Evolutionary conservation across 371 early-diverging fungal genomes (phyloP), one percentile per base, ranked within the genome.

Genomic region (Mortierella sp.): DNA sequence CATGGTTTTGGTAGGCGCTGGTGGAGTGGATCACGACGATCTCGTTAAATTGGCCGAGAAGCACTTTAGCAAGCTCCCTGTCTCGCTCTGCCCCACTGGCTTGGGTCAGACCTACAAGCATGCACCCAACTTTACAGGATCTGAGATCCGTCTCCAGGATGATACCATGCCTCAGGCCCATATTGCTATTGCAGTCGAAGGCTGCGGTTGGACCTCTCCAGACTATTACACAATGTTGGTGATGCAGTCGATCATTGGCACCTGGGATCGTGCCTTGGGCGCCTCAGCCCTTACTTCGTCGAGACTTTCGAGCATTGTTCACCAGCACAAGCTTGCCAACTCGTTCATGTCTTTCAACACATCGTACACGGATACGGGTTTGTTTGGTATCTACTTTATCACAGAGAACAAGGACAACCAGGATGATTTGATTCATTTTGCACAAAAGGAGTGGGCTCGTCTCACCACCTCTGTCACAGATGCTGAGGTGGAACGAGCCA

Each of bases 301-400:
- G 50, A 88, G 93, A 53, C 87, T 99, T 56, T 95, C 97, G 50
- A 89, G 92, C 67, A 85, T 93, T 18, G 87, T 97, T 56, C 81
- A 89, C 82, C 87, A 96, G 84, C 81, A 93, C 84, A 86, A 93
- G 75, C 88, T 99, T 37, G 98, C 97, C 82, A 96, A 97, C 85
- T 95, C 96, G 29, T 98, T 96, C 92, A 96, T 94, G 94, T 91
- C 97, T 53, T 99, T 99, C 90, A 97, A 98, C 89, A 96, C 97
- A 25, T 93, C 97, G 14, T 98, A 99, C 91, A 92, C 94, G 59
- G 98, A 99, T 83, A 98, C 98, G n/a, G 98, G 98, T 56, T 88
- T 99, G 57, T 99, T 95, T 88, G 99, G 99, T 62, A 93, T 97
- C 75, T 99, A 99, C 86, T 76, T 94, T 62, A 91, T 94, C 45